Conservation (phyloP, 768 basidiomycete species). For the Mycena albidolilacea region DNA sequence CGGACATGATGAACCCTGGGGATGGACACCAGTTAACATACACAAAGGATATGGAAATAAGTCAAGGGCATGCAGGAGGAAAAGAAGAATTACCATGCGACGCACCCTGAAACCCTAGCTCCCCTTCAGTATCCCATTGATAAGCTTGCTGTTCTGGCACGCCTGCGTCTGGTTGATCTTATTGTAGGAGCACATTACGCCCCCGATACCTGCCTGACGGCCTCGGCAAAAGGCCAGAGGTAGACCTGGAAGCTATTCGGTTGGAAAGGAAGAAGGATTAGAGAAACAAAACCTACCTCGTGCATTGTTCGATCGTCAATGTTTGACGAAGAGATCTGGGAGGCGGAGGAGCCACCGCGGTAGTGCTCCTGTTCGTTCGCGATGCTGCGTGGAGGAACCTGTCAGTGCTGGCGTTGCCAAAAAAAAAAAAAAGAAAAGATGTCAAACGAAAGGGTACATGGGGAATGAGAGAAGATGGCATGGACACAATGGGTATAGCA, state of each 20-base stretch:
- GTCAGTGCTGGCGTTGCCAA: too few relatives aligned
- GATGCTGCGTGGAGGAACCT: slow-evolving; percentile 30
- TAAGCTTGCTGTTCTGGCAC: slow-evolving; percentile 58
- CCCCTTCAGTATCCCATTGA: slow-evolving; percentile 61
- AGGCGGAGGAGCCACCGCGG: slow-evolving; percentile 34
- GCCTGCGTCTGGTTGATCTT: slow-evolving; percentile 61
- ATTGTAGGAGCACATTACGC: slow-evolving; percentile 51
- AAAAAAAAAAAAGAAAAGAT: background rate
- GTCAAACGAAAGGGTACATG: too few relatives aligned
- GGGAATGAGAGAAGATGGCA: too few relatives aligned
- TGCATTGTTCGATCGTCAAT: slow-evolving; percentile 60
- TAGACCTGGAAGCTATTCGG: slow-evolving; percentile 17
- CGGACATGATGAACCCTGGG: slow-evolving; percentile 46
- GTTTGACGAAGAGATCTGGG: slow-evolving; percentile 47
- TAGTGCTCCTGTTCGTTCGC: slow-evolving; percentile 44
- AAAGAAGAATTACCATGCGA: slow-evolving; percentile 18
- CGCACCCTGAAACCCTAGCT: slow-evolving; percentile 62
- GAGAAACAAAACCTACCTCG: slow-evolving; percentile 36
- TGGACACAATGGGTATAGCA: too few relatives aligned
- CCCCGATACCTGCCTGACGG: slow-evolving; percentile 51
- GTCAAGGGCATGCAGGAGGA: slow-evolving; percentile 29
- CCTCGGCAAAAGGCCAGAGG: slow-evolving; percentile 47
- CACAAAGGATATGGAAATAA: too few relatives aligned
- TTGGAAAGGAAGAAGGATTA: slow-evolving; percentile 46
- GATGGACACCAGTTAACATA: background rate